These are phyloP conservation scores for Wickerhamomyces queroliae DNA, from an alignment of 805 yeast genomes.

Conservation along the genomic window DNA sequence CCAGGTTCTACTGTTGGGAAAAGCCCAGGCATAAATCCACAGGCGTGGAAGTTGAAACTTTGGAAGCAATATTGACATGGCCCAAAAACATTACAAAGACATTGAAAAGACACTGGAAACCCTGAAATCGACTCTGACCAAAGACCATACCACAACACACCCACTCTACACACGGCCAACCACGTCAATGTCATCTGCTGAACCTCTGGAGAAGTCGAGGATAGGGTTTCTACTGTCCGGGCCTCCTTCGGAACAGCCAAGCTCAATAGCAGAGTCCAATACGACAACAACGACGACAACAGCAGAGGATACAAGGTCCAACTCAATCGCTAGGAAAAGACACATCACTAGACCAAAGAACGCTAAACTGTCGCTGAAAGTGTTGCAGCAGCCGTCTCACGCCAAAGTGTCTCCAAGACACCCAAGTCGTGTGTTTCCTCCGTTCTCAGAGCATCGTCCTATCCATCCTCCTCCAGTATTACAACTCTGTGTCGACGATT, in stretches of 20 bases:
- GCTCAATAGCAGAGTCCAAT: neutral
- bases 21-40: too few species aligned
- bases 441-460: constrained; percentile 26
- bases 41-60: too few species aligned
- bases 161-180: neutral
- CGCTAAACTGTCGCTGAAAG: constrained; percentile 12
- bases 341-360: constrained; percentile 12
- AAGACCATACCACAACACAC: neutral
- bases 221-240: neutral
- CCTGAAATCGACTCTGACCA: too few species aligned
- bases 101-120: too few species aligned
- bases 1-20: too few species aligned
- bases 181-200: neutral
- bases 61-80: too few species aligned
- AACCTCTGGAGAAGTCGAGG: neutral
- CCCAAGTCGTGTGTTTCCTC: constrained; percentile 17
- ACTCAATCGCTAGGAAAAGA: constrained; percentile 6
- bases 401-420: constrained; percentile 24
- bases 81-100: too few species aligned
- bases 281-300: too few species aligned
- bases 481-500: constrained; percentile 16
- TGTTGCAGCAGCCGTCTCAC: constrained; percentile 25
- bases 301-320: too few species aligned
- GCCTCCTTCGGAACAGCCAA: neutral
- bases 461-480: constrained; percentile 28